Percentiles rank a stretch among this genome's conserved stretches.
Conservation (phyloP, 805 yeast genomes). For the Starmerella vaccinii region DNA sequence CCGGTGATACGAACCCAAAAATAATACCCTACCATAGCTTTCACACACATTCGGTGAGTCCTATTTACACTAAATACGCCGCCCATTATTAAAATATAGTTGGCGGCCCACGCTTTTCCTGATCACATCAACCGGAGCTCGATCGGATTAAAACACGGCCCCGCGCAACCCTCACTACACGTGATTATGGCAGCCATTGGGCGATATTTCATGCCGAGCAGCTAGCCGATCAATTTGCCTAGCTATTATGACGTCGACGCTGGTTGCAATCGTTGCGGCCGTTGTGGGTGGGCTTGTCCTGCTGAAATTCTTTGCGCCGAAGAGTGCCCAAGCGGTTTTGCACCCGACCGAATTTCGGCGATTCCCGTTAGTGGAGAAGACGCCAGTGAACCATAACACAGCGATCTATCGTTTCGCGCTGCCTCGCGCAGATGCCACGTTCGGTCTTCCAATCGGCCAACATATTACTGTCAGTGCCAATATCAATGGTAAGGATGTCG, state of each 20-base stretch:
- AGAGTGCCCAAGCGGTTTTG: slow-evolving; percentile 4
- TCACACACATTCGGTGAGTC: too few species aligned
- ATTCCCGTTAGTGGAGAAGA: slow-evolving; percentile 72
- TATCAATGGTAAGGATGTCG: slow-evolving; percentile 68
- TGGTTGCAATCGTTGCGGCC: neutral
- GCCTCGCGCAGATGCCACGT: slow-evolving; percentile 59
- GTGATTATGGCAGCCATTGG: neutral
- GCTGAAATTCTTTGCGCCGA: neutral
- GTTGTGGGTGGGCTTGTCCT: slow-evolving; percentile 4
- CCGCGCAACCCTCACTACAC: neutral
- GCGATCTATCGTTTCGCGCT: slow-evolving; percentile 71
- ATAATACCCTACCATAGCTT: too few species aligned
- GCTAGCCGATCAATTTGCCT: neutral
- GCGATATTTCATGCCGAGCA: neutral
- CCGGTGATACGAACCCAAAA: too few species aligned
- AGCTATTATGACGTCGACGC: neutral
- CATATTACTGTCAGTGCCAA: slow-evolving; percentile 72
- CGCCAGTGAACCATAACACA: slow-evolving; percentile 66
- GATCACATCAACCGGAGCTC: neutral
- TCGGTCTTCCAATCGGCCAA: slow-evolving; percentile 91
- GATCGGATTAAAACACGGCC: neutral
- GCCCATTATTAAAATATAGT: neutral
- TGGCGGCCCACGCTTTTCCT: neutral
- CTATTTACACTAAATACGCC: neutral
- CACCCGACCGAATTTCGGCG: slow-evolving; percentile 29